Percentiles rank a stretch among this genome's conserved stretches.
Evolutionary conservation across 1,284 basidiomycete species (phyloP).

Genomic region (Trametes polyzona): DNA sequence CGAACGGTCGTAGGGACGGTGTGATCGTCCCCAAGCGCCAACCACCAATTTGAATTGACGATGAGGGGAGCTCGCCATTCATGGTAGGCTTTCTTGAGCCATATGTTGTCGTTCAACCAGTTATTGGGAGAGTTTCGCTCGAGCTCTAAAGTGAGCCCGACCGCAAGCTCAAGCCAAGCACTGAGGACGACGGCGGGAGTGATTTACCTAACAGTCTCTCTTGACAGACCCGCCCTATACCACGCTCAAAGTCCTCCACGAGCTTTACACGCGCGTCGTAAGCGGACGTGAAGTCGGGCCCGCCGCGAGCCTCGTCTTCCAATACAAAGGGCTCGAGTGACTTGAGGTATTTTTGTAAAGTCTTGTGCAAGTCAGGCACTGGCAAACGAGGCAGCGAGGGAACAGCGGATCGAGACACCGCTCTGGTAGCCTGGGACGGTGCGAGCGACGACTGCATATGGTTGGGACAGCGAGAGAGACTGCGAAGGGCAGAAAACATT

Average conservation of each 20-base stretch:
- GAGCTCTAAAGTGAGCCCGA: slow-evolving; percentile 59
- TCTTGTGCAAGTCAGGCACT: slow-evolving; percentile 79
- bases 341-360: slow-evolving; percentile 80
- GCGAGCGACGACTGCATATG: slow-evolving; percentile 18
- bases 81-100: slow-evolving; percentile 90
- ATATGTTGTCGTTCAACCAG: slow-evolving; percentile 96
- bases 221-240: slow-evolving; percentile 77
- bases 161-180: too few relatives aligned
- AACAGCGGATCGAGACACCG: slow-evolving; percentile 11
- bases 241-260: slow-evolving; percentile 75
- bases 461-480: neutral
- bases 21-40: slow-evolving; percentile 76
- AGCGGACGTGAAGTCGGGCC: slow-evolving; percentile 57
- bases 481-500: slow-evolving; percentile 10
- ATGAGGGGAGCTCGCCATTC: slow-evolving; percentile 88
- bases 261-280: slow-evolving; percentile 64
- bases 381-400: slow-evolving; percentile 71
- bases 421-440: slow-evolving; percentile 1
- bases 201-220: slow-evolving; percentile 77
- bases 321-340: slow-evolving; percentile 82
- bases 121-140: slow-evolving; percentile 88
- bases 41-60: slow-evolving; percentile 98
- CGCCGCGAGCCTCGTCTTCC: slow-evolving; percentile 70
- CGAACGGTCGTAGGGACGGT: slow-evolving; percentile 52
- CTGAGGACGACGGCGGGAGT: too few relatives aligned